Base-by-base conservation (phyloP, 495 filamentous ascomycete species). In the Neurospora africana region DNA sequence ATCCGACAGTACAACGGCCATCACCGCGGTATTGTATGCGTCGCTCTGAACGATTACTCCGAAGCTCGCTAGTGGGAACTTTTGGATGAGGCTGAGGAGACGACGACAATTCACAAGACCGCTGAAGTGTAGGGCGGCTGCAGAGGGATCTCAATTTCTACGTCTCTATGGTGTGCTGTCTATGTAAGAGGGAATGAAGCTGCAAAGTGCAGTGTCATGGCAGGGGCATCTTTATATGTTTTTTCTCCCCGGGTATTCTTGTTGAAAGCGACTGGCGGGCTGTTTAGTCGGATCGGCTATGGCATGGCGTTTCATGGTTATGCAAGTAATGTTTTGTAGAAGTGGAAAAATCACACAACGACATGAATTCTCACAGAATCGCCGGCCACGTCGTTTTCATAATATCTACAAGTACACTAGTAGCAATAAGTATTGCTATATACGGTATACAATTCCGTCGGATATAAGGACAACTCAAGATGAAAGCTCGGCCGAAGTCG, bases 1-100 rank as follows among this genome's bases (percentile, higher is more conserved):
- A 99, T 99, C 78, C 87, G 95, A 68, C 95, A 99, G 82, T 99
- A 99, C 79, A 98, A 97, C 81, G 95, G 95, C 30, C 95, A 99
- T 81, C 95, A 99, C 79, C 88, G 95, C 33, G 95, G 95, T 35
- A 91, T 94, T 4, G 94, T 98, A 2, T 98, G 95, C 81, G 95
- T 99, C 69, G 95, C 95, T 37, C 84, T 99, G 69, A 99, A 99
- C 80, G 95, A 99, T 81, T 98, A 97, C 79, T 95, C 92, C 17
- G 94, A 98, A 83, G 83, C 84, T 33, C 82, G 87, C 65, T 89
- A 82, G 81, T 65, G 53, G 53, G 53, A 65, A 65, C 53, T 65
- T 33, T 65, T 17, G 53, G 27, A 65, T 65, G 53, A 65, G 27
- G 23, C 53, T 65, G 53, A 65, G 53, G 15, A 65, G 53, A 33